These are phyloP conservation scores for Candida krabiensis DNA, from an alignment of 805 yeast species.

Conservation along the genomic window DNA sequence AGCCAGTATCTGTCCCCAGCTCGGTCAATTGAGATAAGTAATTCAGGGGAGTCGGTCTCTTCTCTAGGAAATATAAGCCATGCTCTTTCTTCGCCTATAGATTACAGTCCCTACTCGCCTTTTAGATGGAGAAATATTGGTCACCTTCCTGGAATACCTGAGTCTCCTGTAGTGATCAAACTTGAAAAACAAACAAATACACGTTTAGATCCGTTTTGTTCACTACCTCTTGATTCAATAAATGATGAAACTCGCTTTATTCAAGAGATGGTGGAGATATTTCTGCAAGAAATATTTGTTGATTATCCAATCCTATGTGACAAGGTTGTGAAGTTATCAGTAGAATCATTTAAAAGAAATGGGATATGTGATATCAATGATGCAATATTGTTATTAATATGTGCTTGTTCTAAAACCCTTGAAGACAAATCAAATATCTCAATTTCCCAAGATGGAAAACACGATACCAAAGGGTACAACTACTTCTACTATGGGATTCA, in stretches of 20 bases:
- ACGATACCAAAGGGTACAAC: not conserved
- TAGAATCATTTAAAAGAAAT: not conserved
- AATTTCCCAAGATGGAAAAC: not conserved
- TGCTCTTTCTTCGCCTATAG: constrained; percentile 1
- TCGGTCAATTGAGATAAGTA: not conserved
- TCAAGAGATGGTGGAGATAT: not conserved
- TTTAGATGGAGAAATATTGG: not conserved
- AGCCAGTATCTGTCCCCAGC: not conserved
- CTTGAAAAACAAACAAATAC: not conserved
- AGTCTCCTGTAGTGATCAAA: not conserved
- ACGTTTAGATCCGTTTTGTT: not conserved
- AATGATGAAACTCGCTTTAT: not conserved
- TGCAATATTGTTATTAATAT: not conserved
- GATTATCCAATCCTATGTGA: not conserved
- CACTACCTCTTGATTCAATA: not conserved
- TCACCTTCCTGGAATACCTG: not conserved
- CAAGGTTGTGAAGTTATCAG: not conserved
- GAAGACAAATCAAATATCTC: not conserved
- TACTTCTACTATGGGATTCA: not conserved
- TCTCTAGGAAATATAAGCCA: not conserved
- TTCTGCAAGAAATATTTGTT: not conserved
- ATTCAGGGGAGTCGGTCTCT: not conserved
- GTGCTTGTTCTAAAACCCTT: not conserved
- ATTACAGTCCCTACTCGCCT: constrained; percentile 1
- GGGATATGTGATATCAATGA: not conserved